These are phyloP conservation scores for Leavenworthia alabamica DNA, from an alignment of 345 rosid species.

Conservation along the genomic window DNA sequence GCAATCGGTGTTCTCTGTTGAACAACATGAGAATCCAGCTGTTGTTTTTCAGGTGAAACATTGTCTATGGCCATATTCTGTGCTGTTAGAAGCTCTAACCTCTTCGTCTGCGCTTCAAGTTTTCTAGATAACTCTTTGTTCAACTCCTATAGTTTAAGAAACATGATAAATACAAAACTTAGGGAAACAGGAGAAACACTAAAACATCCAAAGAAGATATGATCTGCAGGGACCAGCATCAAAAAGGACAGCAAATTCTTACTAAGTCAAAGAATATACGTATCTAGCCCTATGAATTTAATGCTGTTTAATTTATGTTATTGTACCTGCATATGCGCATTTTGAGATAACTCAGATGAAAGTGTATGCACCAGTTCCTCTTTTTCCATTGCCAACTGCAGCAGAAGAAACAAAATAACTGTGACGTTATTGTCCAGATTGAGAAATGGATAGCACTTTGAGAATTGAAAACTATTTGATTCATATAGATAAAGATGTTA, in stretches of 20 bases:
- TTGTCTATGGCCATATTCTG: slow-evolving; percentile 60
- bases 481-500: background rate
- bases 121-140: slow-evolving; percentile 76
- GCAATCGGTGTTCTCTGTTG: slow-evolving; percentile 65
- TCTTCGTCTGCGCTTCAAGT: slow-evolving; percentile 89
- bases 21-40: slow-evolving; percentile 39
- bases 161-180: too few relatives aligned
- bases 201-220: too few relatives aligned
- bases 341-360: slow-evolving; percentile 64
- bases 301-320: background rate
- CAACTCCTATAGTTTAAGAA: slow-evolving; percentile 53
- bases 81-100: slow-evolving; percentile 86
- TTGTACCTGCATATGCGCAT: slow-evolving; percentile 68
- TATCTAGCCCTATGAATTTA: too few relatives aligned
- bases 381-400: slow-evolving; percentile 80
- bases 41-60: slow-evolving; percentile 41
- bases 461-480: background rate
- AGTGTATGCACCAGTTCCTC: slow-evolving; percentile 75
- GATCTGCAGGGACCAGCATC: too few relatives aligned
- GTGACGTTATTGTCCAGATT: background rate
- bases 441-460: too few relatives aligned
- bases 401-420: slow-evolving; percentile 6
- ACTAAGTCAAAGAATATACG: background rate
- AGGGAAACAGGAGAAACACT: too few relatives aligned
- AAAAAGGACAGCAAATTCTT: background rate